A percentile compares a stretch with the other conserved stretches of the same genome.
These are phyloP conservation scores for Lasiodiplodia hormozganensis DNA, from an alignment of 2,329 filamentous ascomycete species.

Conservation along the genomic window DNA sequence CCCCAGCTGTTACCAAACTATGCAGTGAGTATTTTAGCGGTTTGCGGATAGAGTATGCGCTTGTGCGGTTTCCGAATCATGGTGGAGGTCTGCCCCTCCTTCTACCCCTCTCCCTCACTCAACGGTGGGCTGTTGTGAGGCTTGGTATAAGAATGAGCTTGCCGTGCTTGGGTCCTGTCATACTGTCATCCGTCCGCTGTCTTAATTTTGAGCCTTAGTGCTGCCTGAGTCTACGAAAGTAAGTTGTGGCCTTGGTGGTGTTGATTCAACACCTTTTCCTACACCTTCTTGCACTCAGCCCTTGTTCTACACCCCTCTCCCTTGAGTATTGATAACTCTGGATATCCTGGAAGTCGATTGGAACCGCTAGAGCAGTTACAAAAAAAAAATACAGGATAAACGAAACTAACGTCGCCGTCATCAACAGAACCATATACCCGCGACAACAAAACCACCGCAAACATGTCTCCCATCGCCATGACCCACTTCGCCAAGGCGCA, in stretches of 20 bases:
- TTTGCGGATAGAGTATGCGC: conserved; percentile 22
- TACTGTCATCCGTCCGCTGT: too few species aligned
- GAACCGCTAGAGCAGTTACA: not conserved
- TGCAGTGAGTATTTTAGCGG: conserved; percentile 12
- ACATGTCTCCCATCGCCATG: conserved; percentile 46
- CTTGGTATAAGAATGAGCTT: too few species aligned
- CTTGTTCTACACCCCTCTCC: too few species aligned
- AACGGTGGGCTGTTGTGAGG: not conserved
- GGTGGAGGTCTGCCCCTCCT: not conserved
- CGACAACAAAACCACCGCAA: conserved; percentile 1
- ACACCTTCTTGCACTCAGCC: too few species aligned
- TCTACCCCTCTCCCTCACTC: not conserved
- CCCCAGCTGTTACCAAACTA: not conserved
- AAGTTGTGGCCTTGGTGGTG: too few species aligned
- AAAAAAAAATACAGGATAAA: not conserved
- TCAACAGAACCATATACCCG: conserved; percentile 11
- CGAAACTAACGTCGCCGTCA: not conserved
- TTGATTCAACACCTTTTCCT: too few species aligned
- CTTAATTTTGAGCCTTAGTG: too few species aligned
- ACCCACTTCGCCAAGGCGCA: conserved; percentile 65
- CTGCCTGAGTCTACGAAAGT: too few species aligned
- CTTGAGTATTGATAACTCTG: too few species aligned
- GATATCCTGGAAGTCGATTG: too few species aligned
- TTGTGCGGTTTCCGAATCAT: not conserved
- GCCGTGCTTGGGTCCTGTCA: too few species aligned